Percentiles rank a stretch among this genome's conserved stretches.
phyloP scores from a whole-genome alignment of 176 grass and related monocot species.

The Canna indica region DNA sequence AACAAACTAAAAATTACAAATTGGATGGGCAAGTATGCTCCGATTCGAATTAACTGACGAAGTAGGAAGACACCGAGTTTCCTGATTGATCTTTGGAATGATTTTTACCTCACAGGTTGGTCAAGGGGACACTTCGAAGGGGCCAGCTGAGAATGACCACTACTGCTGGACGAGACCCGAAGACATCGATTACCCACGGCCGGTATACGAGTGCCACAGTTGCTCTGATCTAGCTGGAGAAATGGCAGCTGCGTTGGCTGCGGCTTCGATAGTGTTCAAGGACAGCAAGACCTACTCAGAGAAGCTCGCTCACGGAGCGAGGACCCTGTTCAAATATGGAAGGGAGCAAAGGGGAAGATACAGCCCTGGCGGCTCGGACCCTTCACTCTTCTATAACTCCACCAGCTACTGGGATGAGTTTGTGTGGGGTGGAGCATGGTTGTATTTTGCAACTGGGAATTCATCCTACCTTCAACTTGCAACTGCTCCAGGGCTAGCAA shows the following conservation, averaged over 20 bases:
- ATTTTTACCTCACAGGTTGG: not conserved
- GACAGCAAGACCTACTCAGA: slow-evolving; percentile 9
- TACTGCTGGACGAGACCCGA: slow-evolving; percentile 8
- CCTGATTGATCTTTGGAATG: not conserved
- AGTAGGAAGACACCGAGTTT: not conserved
- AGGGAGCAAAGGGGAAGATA: slow-evolving; percentile 3
- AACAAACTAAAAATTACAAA: too few species aligned
- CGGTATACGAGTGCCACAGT: slow-evolving; percentile 8
- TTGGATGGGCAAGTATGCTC: too few species aligned
- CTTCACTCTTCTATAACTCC: slow-evolving; percentile 9
- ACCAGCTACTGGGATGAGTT: slow-evolving; percentile 16
- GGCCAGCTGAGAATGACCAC: not conserved
- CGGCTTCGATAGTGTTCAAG: slow-evolving; percentile 11
- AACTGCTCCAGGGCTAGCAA: not conserved
- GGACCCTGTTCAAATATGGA: slow-evolving; percentile 2
- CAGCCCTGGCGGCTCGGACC: not conserved
- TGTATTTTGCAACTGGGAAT: slow-evolving; percentile 4
- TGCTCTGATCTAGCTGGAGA: slow-evolving; percentile 11
- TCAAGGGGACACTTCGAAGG: slow-evolving; percentile 3
- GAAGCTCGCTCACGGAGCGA: slow-evolving; percentile 1
- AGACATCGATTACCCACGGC: slow-evolving; percentile 5
- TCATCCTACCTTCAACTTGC: slow-evolving; percentile 5
- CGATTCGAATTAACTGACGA: too few species aligned
- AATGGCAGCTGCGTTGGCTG: not conserved
- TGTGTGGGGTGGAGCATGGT: slow-evolving; percentile 5